Evolutionary conservation across 768 basidiomycete genomes (phyloP), one percentile per base, ranked within the genome.

Genomic region (Podaxis carcinomalis): DNA sequence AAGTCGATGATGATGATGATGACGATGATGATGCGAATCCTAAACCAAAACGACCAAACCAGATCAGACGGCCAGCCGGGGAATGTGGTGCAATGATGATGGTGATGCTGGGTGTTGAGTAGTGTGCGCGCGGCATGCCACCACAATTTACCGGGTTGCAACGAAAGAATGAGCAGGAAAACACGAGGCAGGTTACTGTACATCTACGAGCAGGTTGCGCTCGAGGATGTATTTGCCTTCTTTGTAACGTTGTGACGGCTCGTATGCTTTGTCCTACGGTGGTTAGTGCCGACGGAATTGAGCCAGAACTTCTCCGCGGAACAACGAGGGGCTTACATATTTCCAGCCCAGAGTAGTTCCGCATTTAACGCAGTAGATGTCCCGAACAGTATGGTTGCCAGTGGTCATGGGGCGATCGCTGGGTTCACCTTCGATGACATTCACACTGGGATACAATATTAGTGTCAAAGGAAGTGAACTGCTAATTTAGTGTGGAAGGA

Each of bases 141-240:
- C 44, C 32, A 28, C 37, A 3, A 25, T n/a, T 50, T 35, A 62
- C 39, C 35, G 28, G 25, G 61, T 35, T 51, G 10, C 19, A 51
- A 21, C 19, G 35, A 37, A 60, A 40, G 5, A 50, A n/a, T 6
- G 39, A 9, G 44, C 21, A 56, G 19, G 53, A 40, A 36, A 57
- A 57, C 36, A 53, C 47, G 44, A 35, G 59, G 51, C 51, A 36
- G 61, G 57, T 68, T 79, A 93, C 78, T 93, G 89, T 57, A 94
- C 92, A 69, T 94, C 92, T 67, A 87, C 82, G 68, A 93, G 88
- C 68, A 93, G 81, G 71, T 91, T 92, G 69, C 93, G 89, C 77
- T 99, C 96, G 64, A 99, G 90, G 72, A 99, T 98, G 74, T 86
- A 97, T 80, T 95, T 95, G 71, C 95, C 94, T 78, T 99, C 96